phyloP scores from a whole-genome alignment of 495 filamentous ascomycete genomes.

The Recurvomyces mirabilis region DNA sequence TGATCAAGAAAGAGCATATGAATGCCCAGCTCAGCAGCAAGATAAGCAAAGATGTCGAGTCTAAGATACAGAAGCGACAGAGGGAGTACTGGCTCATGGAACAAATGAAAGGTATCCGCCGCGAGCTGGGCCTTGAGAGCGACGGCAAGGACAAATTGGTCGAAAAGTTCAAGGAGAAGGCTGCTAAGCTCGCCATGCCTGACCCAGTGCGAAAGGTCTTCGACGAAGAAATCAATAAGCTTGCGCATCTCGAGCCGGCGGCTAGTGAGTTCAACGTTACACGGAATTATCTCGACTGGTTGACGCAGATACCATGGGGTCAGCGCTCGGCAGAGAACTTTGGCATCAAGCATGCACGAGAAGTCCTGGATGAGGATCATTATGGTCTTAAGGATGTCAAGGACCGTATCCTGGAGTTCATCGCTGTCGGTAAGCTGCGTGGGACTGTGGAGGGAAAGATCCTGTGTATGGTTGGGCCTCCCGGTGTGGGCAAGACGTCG shows the following conservation, averaged over 20 bases:
- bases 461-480: conserved; percentile 91
- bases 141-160: conserved; percentile 97
- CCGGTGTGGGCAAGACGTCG: conserved; percentile 94
- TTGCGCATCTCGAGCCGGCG: conserved; percentile 85
- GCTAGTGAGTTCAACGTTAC: conserved; percentile 99
- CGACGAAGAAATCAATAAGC: conserved; percentile 94
- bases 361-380: conserved; percentile 91
- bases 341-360: conserved; percentile 78
- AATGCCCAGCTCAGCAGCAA: conserved; percentile 95
- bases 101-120: conserved; percentile 97
- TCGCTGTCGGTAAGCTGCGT: conserved; percentile 93
- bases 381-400: conserved; percentile 98
- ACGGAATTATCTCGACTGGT: conserved; percentile 97
- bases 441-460: conserved; percentile 99
- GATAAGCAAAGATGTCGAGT: conserved; percentile 96
- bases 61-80: conserved; percentile 94
- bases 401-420: conserved; percentile 96
- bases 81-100: conserved; percentile 99
- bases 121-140: conserved; percentile 90
- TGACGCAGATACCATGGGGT: conserved; percentile 97
- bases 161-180: conserved; percentile 94
- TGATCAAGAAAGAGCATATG: conserved; percentile 95
- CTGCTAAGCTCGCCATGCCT: conserved; percentile 88
- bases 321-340: conserved; percentile 95
- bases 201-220: conserved; percentile 94